Percentiles rank a stretch among this genome's conserved stretches.
Evolutionary conservation across 306 rosid genomes (phyloP).

Genomic region (Malus fusca): DNA sequence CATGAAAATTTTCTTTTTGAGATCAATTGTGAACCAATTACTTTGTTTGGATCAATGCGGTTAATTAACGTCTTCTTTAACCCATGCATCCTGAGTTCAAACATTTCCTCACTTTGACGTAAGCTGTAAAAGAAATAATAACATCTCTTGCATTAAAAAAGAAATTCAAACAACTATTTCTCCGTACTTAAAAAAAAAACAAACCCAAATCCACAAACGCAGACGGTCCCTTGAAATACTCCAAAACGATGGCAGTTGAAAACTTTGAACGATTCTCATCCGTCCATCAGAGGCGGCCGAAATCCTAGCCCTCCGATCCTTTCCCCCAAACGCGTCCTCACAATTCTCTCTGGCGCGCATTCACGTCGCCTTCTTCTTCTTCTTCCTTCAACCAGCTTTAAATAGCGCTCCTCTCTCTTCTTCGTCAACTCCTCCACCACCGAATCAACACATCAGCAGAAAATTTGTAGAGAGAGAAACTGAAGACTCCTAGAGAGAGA

Average conservation of each 20-base stretch:
- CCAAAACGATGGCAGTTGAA: constrained; percentile 39
- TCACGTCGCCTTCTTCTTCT: constrained; percentile 15
- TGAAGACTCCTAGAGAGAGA: constrained; percentile 12
- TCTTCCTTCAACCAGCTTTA: not conserved
- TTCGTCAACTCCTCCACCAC: not conserved
- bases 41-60: too few species aligned
- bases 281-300: constrained; percentile 73
- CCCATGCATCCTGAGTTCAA: too few species aligned
- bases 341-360: constrained; percentile 41
- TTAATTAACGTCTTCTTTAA: too few species aligned
- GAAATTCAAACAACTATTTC: too few species aligned
- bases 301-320: constrained; percentile 31
- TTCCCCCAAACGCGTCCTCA: constrained; percentile 23
- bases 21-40: too few species aligned
- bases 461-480: not conserved
- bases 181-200: too few species aligned
- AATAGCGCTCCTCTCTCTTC: constrained; percentile 1
- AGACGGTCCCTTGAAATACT: not conserved
- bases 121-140: too few species aligned
- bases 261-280: constrained; percentile 21
- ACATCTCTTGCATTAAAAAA: too few species aligned
- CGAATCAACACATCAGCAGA: not conserved
- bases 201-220: not conserved
- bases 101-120: too few species aligned
- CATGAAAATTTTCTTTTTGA: too few species aligned